Evolutionary conservation across 2,329 filamentous ascomycete species (phyloP).

Genomic region (Alternaria atra): DNA sequence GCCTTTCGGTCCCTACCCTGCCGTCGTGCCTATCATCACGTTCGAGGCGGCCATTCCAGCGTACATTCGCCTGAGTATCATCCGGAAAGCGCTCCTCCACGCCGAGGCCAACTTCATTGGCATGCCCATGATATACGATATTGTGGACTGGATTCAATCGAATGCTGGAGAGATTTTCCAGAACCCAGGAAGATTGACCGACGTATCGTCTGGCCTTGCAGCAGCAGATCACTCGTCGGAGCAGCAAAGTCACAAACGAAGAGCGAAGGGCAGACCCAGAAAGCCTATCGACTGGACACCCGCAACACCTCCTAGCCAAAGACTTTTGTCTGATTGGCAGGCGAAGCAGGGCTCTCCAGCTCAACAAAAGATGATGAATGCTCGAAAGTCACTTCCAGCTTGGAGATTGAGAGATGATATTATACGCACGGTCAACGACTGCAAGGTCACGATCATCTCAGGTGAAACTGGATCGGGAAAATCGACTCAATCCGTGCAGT

Average conservation of each 20-base stretch:
- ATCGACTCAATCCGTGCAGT: conserved; percentile 96
- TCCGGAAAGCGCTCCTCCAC: conserved; percentile 77
- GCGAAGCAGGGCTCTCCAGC: conserved; percentile 70
- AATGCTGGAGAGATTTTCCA: conserved; percentile 84
- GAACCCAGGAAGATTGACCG: conserved; percentile 81
- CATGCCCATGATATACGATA: conserved; percentile 89
- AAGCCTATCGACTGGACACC: conserved; percentile 71
- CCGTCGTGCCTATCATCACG: conserved; percentile 71
- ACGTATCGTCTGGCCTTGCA: conserved; percentile 78
- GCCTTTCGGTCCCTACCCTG: conserved; percentile 75
- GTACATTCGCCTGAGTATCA: conserved; percentile 90
- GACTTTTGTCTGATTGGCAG: conserved; percentile 71
- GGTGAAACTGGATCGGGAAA: conserved; percentile 98
- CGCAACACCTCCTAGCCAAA: conserved; percentile 66
- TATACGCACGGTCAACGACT: conserved; percentile 74
- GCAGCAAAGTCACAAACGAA: conserved; percentile 23
- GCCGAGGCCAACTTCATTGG: conserved; percentile 76
- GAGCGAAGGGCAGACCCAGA: conserved; percentile 34
- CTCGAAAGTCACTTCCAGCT: conserved; percentile 79
- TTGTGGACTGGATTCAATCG: conserved; percentile 90
- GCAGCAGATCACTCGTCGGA: conserved; percentile 57
- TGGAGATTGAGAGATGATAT: conserved; percentile 85
- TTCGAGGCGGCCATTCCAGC: conserved; percentile 78
- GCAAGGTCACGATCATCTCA: conserved; percentile 95
- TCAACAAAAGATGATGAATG: conserved; percentile 77